These are phyloP conservation scores for Vitis hybrid DNA, from an alignment of 177 flowering plant genomes.

Conservation along the genomic window DNA sequence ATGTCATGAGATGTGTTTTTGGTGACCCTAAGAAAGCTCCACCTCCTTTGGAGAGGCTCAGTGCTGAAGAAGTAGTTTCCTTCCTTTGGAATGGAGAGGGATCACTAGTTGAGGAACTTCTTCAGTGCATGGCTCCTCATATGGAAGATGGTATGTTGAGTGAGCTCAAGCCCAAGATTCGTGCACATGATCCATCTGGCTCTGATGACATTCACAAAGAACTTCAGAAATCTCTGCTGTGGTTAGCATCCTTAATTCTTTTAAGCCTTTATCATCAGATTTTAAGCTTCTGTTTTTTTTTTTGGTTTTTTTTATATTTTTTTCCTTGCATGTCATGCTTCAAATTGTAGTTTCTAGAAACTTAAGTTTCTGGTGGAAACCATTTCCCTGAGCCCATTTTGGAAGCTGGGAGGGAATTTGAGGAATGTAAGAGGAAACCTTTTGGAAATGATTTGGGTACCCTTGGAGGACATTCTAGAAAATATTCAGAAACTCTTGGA, in stretches of 20 bases:
- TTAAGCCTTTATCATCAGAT: neutral
- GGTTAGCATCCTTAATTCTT: slow-evolving; percentile 44
- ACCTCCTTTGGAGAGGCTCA: slow-evolving; percentile 86
- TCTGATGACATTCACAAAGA: slow-evolving; percentile 63
- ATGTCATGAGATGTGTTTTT: slow-evolving; percentile 88
- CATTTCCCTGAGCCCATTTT: no score
- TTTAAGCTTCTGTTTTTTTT: neutral
- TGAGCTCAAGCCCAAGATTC: slow-evolving; percentile 68
- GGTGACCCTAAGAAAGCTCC: slow-evolving; percentile 93
- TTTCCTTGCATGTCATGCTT: neutral
- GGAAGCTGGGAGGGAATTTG: no score
- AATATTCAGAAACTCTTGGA: no score
- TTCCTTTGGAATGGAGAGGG: slow-evolving; percentile 91
- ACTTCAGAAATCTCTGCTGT: slow-evolving; percentile 74
- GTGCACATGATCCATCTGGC: slow-evolving; percentile 70
- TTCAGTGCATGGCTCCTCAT: slow-evolving; percentile 84
- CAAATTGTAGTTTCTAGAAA: no score
- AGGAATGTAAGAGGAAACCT: no score
- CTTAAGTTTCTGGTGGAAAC: no score
- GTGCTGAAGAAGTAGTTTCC: slow-evolving; percentile 64
- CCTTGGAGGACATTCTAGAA: no score
- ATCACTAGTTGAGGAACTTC: slow-evolving; percentile 84
- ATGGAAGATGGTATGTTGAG: slow-evolving; percentile 58
- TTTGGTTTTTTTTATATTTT: neutral
- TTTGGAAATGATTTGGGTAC: no score